Evolutionary conservation across 1,139 yeast species (phyloP).

Genomic region (Taphrina flavorubra): DNA sequence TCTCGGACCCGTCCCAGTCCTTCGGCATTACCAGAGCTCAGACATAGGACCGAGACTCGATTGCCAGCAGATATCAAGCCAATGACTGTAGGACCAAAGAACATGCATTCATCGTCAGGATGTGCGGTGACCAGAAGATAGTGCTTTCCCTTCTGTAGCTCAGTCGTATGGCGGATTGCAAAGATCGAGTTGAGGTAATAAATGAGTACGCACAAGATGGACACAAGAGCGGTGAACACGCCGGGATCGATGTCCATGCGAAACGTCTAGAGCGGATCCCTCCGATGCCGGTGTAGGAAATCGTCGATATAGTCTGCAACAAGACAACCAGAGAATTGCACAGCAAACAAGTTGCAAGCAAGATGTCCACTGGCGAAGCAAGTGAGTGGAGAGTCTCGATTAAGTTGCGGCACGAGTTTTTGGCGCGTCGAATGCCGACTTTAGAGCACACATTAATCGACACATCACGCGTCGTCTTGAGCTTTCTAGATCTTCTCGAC

Average conservation of each 20-base stretch:
- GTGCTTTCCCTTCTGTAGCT: slow-evolving; percentile 42
- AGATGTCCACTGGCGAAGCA: too few species aligned
- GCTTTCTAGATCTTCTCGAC: too few species aligned
- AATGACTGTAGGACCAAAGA: slow-evolving; percentile 77
- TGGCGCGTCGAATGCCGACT: too few species aligned
- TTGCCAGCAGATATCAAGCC: slow-evolving; percentile 13
- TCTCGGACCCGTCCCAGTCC: slow-evolving; percentile 70
- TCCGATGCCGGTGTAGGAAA: too few species aligned
- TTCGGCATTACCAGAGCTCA: slow-evolving; percentile 77
- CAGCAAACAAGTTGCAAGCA: too few species aligned
- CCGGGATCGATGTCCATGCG: slow-evolving; percentile 1
- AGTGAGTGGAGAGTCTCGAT: too few species aligned
- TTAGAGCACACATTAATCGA: too few species aligned
- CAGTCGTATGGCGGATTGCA: slow-evolving; percentile 32
- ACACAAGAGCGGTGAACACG: neutral
- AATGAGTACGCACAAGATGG: slow-evolving; percentile 12
- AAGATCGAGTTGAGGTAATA: slow-evolving; percentile 34
- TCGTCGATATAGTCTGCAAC: too few species aligned
- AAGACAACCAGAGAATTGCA: too few species aligned
- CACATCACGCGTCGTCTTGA: too few species aligned
- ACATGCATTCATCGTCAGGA: slow-evolving; percentile 99
- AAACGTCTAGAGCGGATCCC: neutral
- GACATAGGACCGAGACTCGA: slow-evolving; percentile 57
- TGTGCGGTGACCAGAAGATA: slow-evolving; percentile 74
- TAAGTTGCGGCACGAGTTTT: too few species aligned